Evolutionary conservation across 164 flowering plant species (phyloP), one percentile per base, ranked within the genome.

Genomic region (Cinnamomum chago): DNA sequence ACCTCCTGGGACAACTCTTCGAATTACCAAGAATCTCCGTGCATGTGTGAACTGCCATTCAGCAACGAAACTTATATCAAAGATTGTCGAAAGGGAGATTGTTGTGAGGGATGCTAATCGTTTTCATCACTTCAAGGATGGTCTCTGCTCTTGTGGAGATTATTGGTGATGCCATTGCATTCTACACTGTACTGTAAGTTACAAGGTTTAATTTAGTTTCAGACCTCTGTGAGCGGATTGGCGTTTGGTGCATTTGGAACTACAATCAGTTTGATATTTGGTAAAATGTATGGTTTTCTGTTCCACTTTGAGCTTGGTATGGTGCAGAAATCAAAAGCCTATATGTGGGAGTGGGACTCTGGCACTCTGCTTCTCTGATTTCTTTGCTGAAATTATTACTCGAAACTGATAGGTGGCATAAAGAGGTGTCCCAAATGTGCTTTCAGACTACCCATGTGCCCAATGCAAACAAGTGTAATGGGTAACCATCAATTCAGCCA

Each of bases 21-120:
- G 81, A 69, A 81, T 81, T 73, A 81, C 76, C 17, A 81, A 81
- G 78, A 81, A 75, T 47, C 80, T 81, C 27, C 81, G 83, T 65
- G 83, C 81, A 50, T 78, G 83, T 75, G 81, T 78, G n/a, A 81
- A 81, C 66, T 81, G 83, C 69, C 83, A 81, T 76, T 69, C 81
- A 58, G 81, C 83, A 20, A 76, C 83, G 5, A 81, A 81, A 70
- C 50, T 81, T 14, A 78, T 81, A 75, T 75, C 83, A 25, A 81
- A 81, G 80, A 69, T 81, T 67, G 79, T 78, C 30, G 81, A 71
- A 35, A 81, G 83, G 67, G 81, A 78, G 68, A 81, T 81, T 24
- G 70, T 81, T 70, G 76, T 81, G 17, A 70, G 83, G 74, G 83
- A 81, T 70, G 76, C 79, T 25, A 77, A 81, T 55, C 76, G 81